phyloP scores from a whole-genome alignment of 768 basidiomycete species.

The Guyanaporus albipodus region DNA sequence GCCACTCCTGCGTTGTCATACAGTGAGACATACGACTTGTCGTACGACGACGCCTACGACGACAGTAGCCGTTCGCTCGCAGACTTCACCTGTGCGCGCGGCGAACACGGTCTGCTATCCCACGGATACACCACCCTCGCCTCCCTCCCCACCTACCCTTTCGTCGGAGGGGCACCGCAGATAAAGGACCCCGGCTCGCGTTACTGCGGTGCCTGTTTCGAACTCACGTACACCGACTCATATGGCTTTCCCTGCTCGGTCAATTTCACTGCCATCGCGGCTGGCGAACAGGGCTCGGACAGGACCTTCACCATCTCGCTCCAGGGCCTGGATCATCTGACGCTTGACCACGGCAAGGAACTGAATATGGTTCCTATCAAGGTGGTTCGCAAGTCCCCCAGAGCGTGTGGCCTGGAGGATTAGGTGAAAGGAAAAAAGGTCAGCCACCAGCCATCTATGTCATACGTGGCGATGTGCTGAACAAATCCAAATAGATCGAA shows the following conservation, averaged over 20 bases:
- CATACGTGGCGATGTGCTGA: too few relatives aligned
- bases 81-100: slow-evolving; percentile 49
- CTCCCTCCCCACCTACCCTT: slow-evolving; percentile 20
- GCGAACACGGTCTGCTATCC: slow-evolving; percentile 35
- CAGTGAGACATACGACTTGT: slow-evolving; percentile 23
- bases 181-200: slow-evolving; percentile 49
- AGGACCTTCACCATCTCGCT: slow-evolving; percentile 38
- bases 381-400: not conserved
- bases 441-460: too few relatives aligned
- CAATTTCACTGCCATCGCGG: slow-evolving; percentile 51
- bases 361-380: slow-evolving; percentile 28
- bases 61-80: slow-evolving; percentile 35
- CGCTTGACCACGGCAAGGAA: slow-evolving; percentile 22
- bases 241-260: slow-evolving; percentile 34
- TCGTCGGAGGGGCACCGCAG: slow-evolving; percentile 53
- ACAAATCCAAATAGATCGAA: too few relatives aligned
- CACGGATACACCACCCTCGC: not conserved
- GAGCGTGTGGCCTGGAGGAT: slow-evolving; percentile 3
- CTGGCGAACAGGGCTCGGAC: slow-evolving; percentile 24
- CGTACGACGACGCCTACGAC: slow-evolving; percentile 54
- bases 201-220: slow-evolving; percentile 59
- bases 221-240: slow-evolving; percentile 41
- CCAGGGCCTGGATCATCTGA: slow-evolving; percentile 34
- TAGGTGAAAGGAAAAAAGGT: too few relatives aligned
- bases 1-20: slow-evolving; percentile 1